phyloP scores from a whole-genome alignment of 2,329 filamentous ascomycete species.

The Meredithiella fracta region DNA sequence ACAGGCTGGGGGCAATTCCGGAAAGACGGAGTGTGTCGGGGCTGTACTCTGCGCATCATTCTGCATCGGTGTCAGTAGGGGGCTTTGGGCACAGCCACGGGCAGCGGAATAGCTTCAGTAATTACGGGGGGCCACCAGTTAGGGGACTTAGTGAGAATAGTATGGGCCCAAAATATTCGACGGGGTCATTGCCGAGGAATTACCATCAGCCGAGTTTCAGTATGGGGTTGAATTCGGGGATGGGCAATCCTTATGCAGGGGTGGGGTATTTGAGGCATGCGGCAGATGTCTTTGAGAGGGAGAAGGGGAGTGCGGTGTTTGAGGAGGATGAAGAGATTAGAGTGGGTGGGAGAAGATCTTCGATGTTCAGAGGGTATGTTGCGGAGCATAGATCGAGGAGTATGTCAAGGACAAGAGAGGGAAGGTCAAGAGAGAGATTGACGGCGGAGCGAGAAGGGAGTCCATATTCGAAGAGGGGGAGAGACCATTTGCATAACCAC shows the following conservation, averaged over 20 bases:
- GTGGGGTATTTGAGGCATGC: background rate
- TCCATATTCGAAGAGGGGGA: background rate
- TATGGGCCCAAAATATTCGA: background rate
- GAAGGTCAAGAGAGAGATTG: background rate
- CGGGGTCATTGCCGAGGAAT: background rate
- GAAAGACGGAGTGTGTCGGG: too few relatives aligned
- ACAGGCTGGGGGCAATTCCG: too few relatives aligned
- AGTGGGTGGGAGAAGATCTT: background rate
- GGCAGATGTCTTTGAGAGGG: background rate
- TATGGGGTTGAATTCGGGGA: constrained; percentile 12
- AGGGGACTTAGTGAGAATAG: background rate
- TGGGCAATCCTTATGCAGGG: background rate
- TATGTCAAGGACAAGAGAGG: background rate
- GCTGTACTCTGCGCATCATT: background rate
- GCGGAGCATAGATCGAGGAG: constrained; percentile 2
- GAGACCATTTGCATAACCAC: background rate
- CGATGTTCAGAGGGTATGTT: background rate
- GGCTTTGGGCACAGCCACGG: background rate
- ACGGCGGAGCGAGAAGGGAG: background rate
- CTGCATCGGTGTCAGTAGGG: background rate
- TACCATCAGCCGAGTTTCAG: background rate
- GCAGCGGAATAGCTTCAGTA: background rate
- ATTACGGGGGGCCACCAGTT: background rate
- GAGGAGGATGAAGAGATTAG: background rate
- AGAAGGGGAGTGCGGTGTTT: background rate